phyloP scores from a whole-genome alignment of 1,284 basidiomycete genomes.

The Trametes polyzona region DNA sequence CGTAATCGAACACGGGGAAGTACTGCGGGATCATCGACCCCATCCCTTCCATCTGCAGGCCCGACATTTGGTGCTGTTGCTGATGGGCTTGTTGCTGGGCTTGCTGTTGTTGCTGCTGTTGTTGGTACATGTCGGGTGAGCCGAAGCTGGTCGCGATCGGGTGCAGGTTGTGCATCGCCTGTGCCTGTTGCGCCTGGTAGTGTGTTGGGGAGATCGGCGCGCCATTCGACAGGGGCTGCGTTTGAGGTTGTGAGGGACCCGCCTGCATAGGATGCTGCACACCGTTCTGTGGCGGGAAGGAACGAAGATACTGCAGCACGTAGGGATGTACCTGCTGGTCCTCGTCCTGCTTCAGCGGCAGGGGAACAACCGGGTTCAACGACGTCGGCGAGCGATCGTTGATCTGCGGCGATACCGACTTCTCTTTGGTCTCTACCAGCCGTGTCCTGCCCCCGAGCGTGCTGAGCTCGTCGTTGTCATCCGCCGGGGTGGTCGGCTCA shows the following conservation, averaged over 20 bases:
- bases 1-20: conserved; percentile 79
- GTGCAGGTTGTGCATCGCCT: conserved; percentile 20
- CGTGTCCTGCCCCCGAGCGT: conserved; percentile 73
- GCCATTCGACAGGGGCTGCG: conserved; percentile 23
- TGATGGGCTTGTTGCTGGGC: conserved; percentile 13
- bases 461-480: conserved; percentile 72
- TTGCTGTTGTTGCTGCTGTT: conserved; percentile 3
- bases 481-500: conserved; percentile 52
- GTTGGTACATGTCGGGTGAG: conserved; percentile 8
- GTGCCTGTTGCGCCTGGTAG: conserved; percentile 22
- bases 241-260: conserved; percentile 12
- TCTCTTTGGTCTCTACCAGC: conserved; percentile 66
- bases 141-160: conserved; percentile 20
- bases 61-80: conserved; percentile 11
- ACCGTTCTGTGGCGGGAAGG: conserved; percentile 32
- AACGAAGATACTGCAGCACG: conserved; percentile 66
- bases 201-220: conserved; percentile 27
- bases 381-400: conserved; percentile 70
- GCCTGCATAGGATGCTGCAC: conserved; percentile 14
- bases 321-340: conserved; percentile 53
- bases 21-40: conserved; percentile 60
- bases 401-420: conserved; percentile 48
- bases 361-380: conserved; percentile 58
- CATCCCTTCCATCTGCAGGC: conserved; percentile 31
- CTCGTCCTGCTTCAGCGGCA: conserved; percentile 36